Base-by-base conservation (phyloP, 2,329 filamentous ascomycete species). In the Westerdykella sp. region DNA sequence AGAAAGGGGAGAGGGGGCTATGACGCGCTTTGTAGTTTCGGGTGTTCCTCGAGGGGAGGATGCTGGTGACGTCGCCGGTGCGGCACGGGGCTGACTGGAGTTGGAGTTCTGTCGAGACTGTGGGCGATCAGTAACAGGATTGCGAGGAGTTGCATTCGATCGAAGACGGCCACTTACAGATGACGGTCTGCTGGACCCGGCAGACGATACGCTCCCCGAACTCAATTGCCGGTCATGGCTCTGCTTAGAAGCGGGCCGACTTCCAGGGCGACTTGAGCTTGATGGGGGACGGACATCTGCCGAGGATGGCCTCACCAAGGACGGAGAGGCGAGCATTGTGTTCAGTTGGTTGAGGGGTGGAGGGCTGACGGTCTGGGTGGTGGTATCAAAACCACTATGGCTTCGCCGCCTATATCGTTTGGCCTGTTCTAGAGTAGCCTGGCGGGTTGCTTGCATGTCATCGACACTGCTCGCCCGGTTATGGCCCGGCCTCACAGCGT, bases 331-430 rank as follows among this genome's bases (percentile, higher is more conserved):
- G 44, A 37, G 40, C 45, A 15, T 41, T 22, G 5, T 56, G 50
- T 11, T 47, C 30, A 30, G 38, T 47, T 37, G 45, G 45, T 4
- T 44, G 43, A 30, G 51, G 15, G 15, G 37, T 42, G 21, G 50
- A 43, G 56, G 41, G 38, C 43, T 54, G 5, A 50, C 37, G 14
- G 54, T 40, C 41, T 54, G 46, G 14, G 48, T 57, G 39, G 62
- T 59, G 25, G 56, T 66, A 36, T 74, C 72, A 47, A 84, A 69
- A 44, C 80, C 84, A 52, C 87, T 87, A 70, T 94, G 79, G 68
- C 89, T 96, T 53, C 89, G 81, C 60, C 89, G 81, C 55, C 89
- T 78, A 67, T 89, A 85, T 60, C 87, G 78, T 67, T 85, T 88
- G 9, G 82, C 78, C 30, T 84, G 76, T 22, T 91, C 87, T 14